These are phyloP conservation scores for Yamadazyma tumulicola DNA, from an alignment of 805 yeast species.

Conservation along the genomic window DNA sequence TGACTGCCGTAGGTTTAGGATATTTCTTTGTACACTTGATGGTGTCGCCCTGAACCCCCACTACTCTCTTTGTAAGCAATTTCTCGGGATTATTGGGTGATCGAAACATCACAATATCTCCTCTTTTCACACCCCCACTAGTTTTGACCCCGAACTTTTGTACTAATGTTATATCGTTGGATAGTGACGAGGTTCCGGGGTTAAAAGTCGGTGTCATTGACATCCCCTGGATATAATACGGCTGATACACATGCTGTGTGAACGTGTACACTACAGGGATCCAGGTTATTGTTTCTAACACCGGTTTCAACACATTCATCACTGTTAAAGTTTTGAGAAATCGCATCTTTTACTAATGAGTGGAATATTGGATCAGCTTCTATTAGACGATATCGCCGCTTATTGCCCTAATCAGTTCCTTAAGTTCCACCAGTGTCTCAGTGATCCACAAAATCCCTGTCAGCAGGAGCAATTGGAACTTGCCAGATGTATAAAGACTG, in stretches of 20 bases:
- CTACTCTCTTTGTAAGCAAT: conserved; percentile 74
- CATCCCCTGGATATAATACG: conserved; percentile 71
- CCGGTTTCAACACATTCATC: conserved; percentile 16
- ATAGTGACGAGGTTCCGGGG: conserved; percentile 49
- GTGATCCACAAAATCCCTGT: conserved; percentile 54
- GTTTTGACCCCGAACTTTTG: conserved; percentile 58
- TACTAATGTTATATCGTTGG: conserved; percentile 61
- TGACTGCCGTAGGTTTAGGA: conserved; percentile 54
- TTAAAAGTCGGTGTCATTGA: conserved; percentile 91
- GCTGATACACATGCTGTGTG: conserved; percentile 66
- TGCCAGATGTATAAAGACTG: conserved; percentile 57
- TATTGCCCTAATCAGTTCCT: conserved; percentile 72
- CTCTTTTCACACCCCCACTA: conserved; percentile 45
- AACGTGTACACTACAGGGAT: conserved; percentile 71
- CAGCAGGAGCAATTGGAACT: conserved; percentile 52
- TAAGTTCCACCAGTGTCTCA: conserved; percentile 69
- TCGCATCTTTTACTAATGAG: conserved; percentile 2
- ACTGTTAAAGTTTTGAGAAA: neutral
- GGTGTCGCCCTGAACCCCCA: conserved; percentile 71
- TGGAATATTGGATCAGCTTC: conserved; percentile 58
- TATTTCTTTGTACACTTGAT: conserved; percentile 63
- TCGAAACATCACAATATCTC: conserved; percentile 74
- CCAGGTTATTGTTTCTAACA: conserved; percentile 50
- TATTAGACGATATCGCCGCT: conserved; percentile 74
- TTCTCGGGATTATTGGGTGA: conserved; percentile 80